Evolutionary conservation across 352 stramenopile genomes (phyloP), one percentile per base, ranked within the genome.

Genomic region (Aphanomyces invadans): DNA sequence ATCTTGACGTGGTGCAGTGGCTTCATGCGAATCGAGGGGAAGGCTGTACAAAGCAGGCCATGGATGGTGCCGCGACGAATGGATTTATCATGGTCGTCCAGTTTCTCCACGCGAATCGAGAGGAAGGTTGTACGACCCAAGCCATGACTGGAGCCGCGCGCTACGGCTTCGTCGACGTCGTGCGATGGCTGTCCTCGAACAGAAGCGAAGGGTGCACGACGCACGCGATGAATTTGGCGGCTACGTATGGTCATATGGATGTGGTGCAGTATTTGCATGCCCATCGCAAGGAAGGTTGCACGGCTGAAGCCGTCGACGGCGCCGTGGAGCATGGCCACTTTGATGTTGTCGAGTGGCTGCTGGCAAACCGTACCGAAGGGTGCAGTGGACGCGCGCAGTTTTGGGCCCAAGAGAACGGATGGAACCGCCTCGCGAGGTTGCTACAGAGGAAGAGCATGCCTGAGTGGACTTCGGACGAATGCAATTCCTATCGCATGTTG

Each of bases 81-180:
- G 52, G 52, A 4, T 28, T 36, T 39, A 15, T 60, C 2, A 4
- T 42, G 4, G 19, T 78, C 12, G 49, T 80, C 1, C 42, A 70
- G n/a, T 80, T 71, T 65, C 28, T 86, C 0, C 72, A 81, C 54
- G 29, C 62, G 25, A 64, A 76, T 23, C 65, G 73, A 4, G 71
- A 36, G 3, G 75, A 79, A 67, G 75, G 74, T 2, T 60, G 52
- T 23, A 42, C 52, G 31, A 60, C 52, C 4, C 9, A 44, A 23
- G 46, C 46, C 1, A 32, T 61, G 25, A 29, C 19, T 21, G 17
- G 25, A 10, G 53, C 53, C 10, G 53, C 53, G 25, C n/a, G 17
- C 10, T 23, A 42, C 19, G 53, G 53, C 0, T 42, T 32, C 25
- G 45, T 61, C 9, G 28, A 61, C 9, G 31, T 61, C 26, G 32